Base-by-base conservation (phyloP, 176 grass and related monocot species). In the Carex scoparia region DNA sequence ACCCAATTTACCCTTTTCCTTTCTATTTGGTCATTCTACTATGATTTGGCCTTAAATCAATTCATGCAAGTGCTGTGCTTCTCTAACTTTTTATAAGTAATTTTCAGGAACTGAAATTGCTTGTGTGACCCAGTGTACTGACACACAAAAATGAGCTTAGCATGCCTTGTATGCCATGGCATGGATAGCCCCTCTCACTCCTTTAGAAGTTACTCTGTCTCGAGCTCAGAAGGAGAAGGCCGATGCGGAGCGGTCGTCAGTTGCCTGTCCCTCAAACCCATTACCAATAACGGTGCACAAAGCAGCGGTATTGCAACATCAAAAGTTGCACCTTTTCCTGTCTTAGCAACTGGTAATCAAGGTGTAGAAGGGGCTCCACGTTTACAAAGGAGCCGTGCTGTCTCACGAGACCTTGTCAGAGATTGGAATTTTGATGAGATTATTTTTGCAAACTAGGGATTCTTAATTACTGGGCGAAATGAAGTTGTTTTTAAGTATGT, bases 351-450 rank as follows among this genome's bases (percentile, higher is more conserved):
- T 69, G 84, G 87, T 56, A 58, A 58, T 35, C 87, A 91, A 69
- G 87, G 86, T 7, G 68, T 61, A 0, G 84, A 82, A 6, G 90
- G 83, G 73, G 68, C 88, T 63, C 94, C 94, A 53, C 86, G 92
- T 33, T 90, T 97, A 86, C 88, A 88, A 73, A 81, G 94, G 56
- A 97, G 94, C 84, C 90, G 63, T 31, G 94, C 94, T 48, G 92
- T 97, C 86, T 92, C 90, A 13, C 90, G 94, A 70, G 94, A 97
- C 65, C 90, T 94, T 10, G 94, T 97, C 30, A 89, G 90, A 88
- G 89, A 97, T 89, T 97, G 92, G 94, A 97, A 97, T 78, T 97
- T 97, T 4, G 94, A 94, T 51, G 92, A 97, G 82, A 84, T 89
- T 64, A 79, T 89, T 85, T 57, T 89, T n/a, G 84, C 79, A 57